Base-by-base conservation (phyloP, 73 alveolate genomes). In the Paramecium octaurelia region DNA sequence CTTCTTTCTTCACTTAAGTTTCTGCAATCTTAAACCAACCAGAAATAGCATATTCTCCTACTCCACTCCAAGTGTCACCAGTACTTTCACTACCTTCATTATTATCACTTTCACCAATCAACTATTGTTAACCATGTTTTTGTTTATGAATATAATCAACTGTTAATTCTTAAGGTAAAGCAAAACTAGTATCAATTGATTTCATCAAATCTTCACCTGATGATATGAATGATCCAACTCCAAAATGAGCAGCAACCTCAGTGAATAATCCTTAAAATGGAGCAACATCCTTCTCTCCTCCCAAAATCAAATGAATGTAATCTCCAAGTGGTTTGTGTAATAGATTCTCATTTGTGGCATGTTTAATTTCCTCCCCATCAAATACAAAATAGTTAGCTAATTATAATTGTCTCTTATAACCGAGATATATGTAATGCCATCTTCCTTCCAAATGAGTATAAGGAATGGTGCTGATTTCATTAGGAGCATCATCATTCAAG, bases 61-160 rank as follows among this genome's bases (percentile, higher is more conserved):
- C 91, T 4, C 75, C 70, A 43, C 76, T 44, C 91, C 91, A 80
- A 11, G 91, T 80, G 24, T 80, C 91, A 44, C 91, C 91, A 80
- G 70, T 27, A 43, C 64, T 40, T 10, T 44, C 91, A 43, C 48
- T 48, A 24, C 50, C 76, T 44, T 42, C 91, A 44, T 38, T 38
- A 35, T 75, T 75, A 38, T 75, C 60, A 36, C 58, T 42, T 42
- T 80, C 91, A 18, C 73, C 91, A 80, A 80, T 80, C 16, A 80
- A 23, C 20, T 80, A 18, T 80, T 80, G 18, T 44, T 42, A 43
- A 18, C 91, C 91, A 80, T 42, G 70, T 18, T 80, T 80, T 24
- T 42, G 11, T 80, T 80, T 80, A 46, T 80, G 75, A 12, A 80
- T 44, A 48, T 80, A 43, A 31, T 80, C 70, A 2, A 80, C 43